Percentiles rank a stretch among this genome's conserved stretches.
Evolutionary conservation across 2,329 filamentous ascomycete genomes (phyloP).

Genomic region (Colletotrichum kahawae): DNA sequence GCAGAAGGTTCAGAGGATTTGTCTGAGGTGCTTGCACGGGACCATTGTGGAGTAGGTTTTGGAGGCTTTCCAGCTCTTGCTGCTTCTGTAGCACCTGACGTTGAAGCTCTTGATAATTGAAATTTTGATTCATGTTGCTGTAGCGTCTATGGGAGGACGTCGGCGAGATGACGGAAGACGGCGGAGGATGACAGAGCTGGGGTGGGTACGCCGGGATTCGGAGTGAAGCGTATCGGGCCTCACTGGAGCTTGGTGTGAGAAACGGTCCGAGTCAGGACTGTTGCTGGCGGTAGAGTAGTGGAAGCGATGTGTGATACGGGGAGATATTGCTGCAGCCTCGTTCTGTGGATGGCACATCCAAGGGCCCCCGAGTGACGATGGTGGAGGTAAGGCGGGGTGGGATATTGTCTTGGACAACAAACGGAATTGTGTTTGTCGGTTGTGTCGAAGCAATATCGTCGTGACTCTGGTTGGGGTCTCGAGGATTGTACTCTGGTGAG

Average conservation of each 20-base stretch:
- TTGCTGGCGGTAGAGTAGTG: background rate
- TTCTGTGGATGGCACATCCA: slow-evolving; percentile 5
- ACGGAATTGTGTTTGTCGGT: background rate
- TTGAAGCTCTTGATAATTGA: slow-evolving; percentile 17
- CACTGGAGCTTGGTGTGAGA: background rate
- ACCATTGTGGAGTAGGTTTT: slow-evolving; percentile 10
- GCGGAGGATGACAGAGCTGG: background rate
- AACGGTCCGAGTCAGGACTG: slow-evolving; percentile 2
- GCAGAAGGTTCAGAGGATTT: background rate
- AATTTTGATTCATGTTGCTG: slow-evolving; percentile 19
- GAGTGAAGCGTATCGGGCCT: background rate
- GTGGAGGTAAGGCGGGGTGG: slow-evolving; percentile 4
- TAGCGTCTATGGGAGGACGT: background rate
- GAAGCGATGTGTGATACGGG: background rate
- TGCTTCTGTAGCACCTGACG: slow-evolving; percentile 19
- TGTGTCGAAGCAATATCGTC: slow-evolving; percentile 2
- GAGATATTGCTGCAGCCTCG: slow-evolving; percentile 17
- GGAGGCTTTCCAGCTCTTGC: slow-evolving; percentile 17
- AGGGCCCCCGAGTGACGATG: slow-evolving; percentile 7
- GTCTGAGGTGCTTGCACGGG: background rate
- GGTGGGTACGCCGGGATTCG: background rate
- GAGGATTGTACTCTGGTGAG: slow-evolving; percentile 1
- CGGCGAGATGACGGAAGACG: background rate
- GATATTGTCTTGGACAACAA: background rate
- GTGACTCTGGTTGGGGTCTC: background rate